Percentiles rank a stretch among this genome's conserved stretches.
Evolutionary conservation across 768 basidiomycete species (phyloP).

Genomic region (Russula dissimulans): DNA sequence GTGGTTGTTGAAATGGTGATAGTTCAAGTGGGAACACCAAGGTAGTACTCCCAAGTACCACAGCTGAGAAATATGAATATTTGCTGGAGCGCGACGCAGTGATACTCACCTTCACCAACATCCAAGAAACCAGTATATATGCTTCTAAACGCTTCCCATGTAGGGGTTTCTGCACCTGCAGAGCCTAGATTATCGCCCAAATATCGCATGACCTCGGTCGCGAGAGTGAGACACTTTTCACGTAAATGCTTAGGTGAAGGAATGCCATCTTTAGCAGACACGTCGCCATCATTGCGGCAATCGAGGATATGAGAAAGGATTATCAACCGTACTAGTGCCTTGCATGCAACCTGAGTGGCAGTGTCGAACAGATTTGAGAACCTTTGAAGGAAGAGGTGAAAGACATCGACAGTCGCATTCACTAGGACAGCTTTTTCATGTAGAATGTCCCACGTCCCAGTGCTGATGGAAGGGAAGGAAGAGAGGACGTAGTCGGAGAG

Average conservation of each 20-base stretch:
- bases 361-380: conserved; percentile 44
- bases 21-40: conserved; percentile 11
- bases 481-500: conserved; percentile 41
- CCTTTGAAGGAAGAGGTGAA: conserved; percentile 38
- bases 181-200: conserved; percentile 34
- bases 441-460: conserved; percentile 42
- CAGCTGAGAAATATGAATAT: neutral
- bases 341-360: conserved; percentile 37
- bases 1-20: conserved; percentile 4
- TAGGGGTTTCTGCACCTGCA: conserved; percentile 25
- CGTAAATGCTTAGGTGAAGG: conserved; percentile 42
- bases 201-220: conserved; percentile 38
- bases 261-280: conserved; percentile 31
- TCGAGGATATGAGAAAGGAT: conserved; percentile 49
- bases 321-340: conserved; percentile 42
- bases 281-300: conserved; percentile 45
- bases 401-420: conserved; percentile 44
- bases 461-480: conserved; percentile 45
- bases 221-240: conserved; percentile 35
- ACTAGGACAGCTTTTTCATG: conserved; percentile 50
- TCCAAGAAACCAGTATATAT: neutral
- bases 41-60: conserved; percentile 1
- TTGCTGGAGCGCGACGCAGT: neutral
- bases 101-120: conserved; percentile 13
- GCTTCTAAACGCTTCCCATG: conserved; percentile 35